A percentile compares a stretch with the other conserved stretches of the same genome.
Conservation (phyloP, 176 grass and related monocot genomes). For the Thinopyrum elongatum region DNA sequence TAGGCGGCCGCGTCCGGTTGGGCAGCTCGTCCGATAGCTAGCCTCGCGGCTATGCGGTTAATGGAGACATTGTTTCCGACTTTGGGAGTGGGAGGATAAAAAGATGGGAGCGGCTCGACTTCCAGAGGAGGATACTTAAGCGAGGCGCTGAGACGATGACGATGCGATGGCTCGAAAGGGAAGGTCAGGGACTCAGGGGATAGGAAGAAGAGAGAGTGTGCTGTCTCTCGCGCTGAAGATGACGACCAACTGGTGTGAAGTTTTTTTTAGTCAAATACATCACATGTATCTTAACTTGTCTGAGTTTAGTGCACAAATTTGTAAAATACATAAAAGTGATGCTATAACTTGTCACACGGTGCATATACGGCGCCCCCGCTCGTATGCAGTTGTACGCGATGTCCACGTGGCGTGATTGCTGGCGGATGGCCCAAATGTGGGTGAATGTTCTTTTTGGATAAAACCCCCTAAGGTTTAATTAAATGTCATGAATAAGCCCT, state of each 20-base stretch:
- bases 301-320: no score
- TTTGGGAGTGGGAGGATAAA: constrained; percentile 28
- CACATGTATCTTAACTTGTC: no score
- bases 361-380: no score
- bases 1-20: constrained; percentile 30
- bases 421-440: no score
- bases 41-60: constrained; percentile 18
- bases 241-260: constrained; percentile 26
- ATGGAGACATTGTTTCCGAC: constrained; percentile 13
- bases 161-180: constrained; percentile 33
- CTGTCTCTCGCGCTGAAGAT: constrained; percentile 8
- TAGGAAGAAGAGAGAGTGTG: not conserved
- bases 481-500: no score
- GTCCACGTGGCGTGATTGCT: no score
- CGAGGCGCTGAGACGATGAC: constrained; percentile 23
- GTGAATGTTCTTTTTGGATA: no score
- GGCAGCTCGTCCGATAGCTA: constrained; percentile 32
- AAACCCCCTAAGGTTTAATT: no score
- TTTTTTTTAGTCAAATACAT: no score
- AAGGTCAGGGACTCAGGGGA: not conserved
- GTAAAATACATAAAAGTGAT: no score
- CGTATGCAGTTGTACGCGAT: no score
- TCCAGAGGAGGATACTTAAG: constrained; percentile 28
- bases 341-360: no score
- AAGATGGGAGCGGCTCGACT: not conserved